These are phyloP conservation scores for Hemerocallis citrina DNA, from an alignment of 106 monocot genomes.

Conservation along the genomic window DNA sequence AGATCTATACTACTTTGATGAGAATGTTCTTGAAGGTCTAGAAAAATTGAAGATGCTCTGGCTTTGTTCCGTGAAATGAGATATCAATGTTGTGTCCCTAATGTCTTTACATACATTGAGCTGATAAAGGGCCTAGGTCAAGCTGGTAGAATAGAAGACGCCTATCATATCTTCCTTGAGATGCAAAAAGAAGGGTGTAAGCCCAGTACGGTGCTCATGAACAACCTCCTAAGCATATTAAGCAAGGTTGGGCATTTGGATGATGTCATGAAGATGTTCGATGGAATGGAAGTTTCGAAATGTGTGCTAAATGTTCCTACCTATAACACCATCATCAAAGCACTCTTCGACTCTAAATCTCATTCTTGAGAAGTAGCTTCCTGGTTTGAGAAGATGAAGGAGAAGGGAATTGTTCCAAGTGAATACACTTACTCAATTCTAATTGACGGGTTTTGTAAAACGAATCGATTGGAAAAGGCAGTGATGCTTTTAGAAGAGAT, in stretches of 20 bases:
- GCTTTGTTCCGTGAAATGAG: conserved; percentile 67
- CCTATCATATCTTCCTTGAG: conserved; percentile 45
- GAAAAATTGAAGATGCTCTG: conserved; percentile 50
- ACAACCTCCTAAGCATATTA: conserved; percentile 76
- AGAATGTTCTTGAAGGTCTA: conserved; percentile 44
- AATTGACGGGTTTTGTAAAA: conserved; percentile 92
- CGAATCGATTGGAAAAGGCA: conserved; percentile 69
- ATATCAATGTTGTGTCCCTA: conserved; percentile 44
- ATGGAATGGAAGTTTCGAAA: conserved; percentile 44
- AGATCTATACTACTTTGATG: conserved; percentile 86
- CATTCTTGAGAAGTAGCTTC: conserved; percentile 30
- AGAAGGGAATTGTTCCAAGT: conserved; percentile 66
- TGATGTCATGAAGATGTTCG: conserved; percentile 60
- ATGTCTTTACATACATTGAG: conserved; percentile 93
- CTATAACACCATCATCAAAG: conserved; percentile 79
- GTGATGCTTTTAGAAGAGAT: conserved; percentile 90
- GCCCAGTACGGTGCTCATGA: conserved; percentile 72
- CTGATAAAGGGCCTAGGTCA: conserved; percentile 83
- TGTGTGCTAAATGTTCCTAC: conserved; percentile 76
- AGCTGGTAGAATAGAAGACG: conserved; percentile 69
- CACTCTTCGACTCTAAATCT: conserved; percentile 65
- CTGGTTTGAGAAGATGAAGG: conserved; percentile 86
- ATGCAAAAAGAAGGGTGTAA: conserved; percentile 67
- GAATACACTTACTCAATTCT: conserved; percentile 86
- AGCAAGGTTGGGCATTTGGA: conserved; percentile 51